phyloP scores from a whole-genome alignment of 768 basidiomycete genomes.

The Mycena filopes region DNA sequence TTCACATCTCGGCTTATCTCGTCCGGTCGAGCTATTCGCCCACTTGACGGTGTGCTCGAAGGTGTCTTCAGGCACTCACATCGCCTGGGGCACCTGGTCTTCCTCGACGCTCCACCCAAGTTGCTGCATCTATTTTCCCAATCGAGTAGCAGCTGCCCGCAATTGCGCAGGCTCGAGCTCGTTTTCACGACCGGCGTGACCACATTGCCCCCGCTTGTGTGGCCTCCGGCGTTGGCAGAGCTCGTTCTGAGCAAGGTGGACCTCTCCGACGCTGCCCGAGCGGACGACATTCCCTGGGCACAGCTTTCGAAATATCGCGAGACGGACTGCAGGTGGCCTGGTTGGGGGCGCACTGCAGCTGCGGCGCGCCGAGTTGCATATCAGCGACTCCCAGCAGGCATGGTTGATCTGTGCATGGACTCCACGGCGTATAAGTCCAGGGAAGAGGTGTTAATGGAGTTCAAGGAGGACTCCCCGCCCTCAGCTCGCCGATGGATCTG shows the following conservation, averaged over 20 bases:
- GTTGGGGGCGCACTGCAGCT: no score
- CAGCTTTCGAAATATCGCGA: slow-evolving; percentile 11
- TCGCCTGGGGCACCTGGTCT: not conserved
- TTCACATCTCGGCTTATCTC: not conserved
- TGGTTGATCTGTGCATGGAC: not conserved
- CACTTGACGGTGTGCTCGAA: not conserved
- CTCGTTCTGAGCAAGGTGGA: not conserved
- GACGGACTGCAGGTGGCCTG: not conserved
- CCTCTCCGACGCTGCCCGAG: not conserved
- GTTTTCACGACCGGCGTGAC: not conserved
- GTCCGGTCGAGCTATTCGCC: not conserved
- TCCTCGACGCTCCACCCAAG: not conserved
- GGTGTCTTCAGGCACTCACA: not conserved
- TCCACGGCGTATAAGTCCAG: no score
- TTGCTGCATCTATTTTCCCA: not conserved
- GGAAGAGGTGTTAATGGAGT: no score
- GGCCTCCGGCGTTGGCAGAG: not conserved
- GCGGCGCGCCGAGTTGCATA: no score
- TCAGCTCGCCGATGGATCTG: no score
- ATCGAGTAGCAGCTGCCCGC: not conserved
- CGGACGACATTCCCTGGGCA: slow-evolving; percentile 1
- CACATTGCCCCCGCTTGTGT: not conserved
- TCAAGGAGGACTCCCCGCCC: no score
- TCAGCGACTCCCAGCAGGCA: no score
- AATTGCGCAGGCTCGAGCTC: not conserved